phyloP scores from a whole-genome alignment of 257 asterid species.

The Gardenia jasminoides region DNA sequence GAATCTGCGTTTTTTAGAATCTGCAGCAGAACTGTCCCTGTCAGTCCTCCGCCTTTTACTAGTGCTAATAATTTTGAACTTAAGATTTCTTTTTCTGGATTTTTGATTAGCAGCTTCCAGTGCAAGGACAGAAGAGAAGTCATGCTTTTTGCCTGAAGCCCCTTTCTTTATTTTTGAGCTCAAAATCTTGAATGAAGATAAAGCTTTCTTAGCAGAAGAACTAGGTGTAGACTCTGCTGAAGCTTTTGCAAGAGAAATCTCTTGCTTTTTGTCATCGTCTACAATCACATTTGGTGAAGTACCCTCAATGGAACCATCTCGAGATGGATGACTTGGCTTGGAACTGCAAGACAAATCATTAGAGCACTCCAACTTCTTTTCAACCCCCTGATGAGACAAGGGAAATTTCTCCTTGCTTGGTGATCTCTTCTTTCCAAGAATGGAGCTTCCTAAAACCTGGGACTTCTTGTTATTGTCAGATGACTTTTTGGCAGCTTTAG shows the following conservation, averaged over 20 bases:
- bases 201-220: constrained; percentile 34
- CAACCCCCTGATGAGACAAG: constrained; percentile 25
- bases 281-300: constrained; percentile 32
- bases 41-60: constrained; percentile 43
- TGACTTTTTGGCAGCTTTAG: constrained; percentile 46
- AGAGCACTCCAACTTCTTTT: constrained; percentile 40
- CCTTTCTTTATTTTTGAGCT: constrained; percentile 30
- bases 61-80: constrained; percentile 21
- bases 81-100: constrained; percentile 52
- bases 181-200: constrained; percentile 34
- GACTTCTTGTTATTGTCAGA: constrained; percentile 38
- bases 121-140: constrained; percentile 35
- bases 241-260: constrained; percentile 31
- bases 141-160: constrained; percentile 38
- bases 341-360: constrained; percentile 30
- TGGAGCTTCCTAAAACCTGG: constrained; percentile 33
- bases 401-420: constrained; percentile 43
- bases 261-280: constrained; percentile 34
- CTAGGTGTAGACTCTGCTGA: constrained; percentile 24
- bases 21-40: constrained; percentile 41
- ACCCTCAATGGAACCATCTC: constrained; percentile 46
- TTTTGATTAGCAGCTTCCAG: constrained; percentile 37
- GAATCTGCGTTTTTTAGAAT: constrained; percentile 34
- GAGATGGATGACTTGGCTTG: constrained; percentile 32
- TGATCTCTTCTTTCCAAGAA: constrained; percentile 42